Conservation (phyloP, 2,329 filamentous ascomycete species). For the Diaporthe citrichinensis region DNA sequence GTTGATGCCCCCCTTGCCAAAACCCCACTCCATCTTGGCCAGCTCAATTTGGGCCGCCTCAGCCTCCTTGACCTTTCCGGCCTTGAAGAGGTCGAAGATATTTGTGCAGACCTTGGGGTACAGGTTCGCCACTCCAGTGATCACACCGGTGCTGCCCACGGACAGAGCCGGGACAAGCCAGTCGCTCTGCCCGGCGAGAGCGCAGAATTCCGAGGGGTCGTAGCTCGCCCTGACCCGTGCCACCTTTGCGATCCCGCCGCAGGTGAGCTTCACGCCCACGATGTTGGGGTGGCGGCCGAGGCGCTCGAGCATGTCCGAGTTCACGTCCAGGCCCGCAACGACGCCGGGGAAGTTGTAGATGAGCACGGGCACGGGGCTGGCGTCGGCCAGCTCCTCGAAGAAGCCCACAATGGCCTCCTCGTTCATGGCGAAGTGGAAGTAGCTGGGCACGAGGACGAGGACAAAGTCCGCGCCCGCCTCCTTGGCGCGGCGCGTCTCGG, state of each 20-base stretch:
- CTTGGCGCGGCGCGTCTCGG: constrained; percentile 73
- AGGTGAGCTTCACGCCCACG: constrained; percentile 79
- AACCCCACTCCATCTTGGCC: constrained; percentile 67
- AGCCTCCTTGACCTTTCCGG: constrained; percentile 63
- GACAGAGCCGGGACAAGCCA: constrained; percentile 73
- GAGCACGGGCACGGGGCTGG: constrained; percentile 73
- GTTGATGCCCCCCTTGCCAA: constrained; percentile 71
- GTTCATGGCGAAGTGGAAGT: constrained; percentile 76
- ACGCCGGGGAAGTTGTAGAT: constrained; percentile 83
- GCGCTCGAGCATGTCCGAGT: constrained; percentile 73
- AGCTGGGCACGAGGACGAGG: constrained; percentile 78
- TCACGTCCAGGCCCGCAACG: constrained; percentile 76
- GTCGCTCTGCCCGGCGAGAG: constrained; percentile 79
- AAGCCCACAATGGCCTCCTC: constrained; percentile 72
- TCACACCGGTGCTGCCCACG: constrained; percentile 69
- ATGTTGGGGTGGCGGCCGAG: constrained; percentile 74
- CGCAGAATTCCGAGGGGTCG: constrained; percentile 69
- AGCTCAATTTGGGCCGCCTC: constrained; percentile 64
- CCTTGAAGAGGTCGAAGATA: constrained; percentile 62
- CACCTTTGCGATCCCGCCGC: constrained; percentile 79
- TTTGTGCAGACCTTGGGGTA: constrained; percentile 65
- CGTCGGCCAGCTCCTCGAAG: constrained; percentile 73
- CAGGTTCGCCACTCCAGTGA: constrained; percentile 73
- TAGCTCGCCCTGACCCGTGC: constrained; percentile 66
- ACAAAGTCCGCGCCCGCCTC: constrained; percentile 77